Base-by-base conservation (phyloP, 495 filamentous ascomycete species). In the Immersiella caudata region DNA sequence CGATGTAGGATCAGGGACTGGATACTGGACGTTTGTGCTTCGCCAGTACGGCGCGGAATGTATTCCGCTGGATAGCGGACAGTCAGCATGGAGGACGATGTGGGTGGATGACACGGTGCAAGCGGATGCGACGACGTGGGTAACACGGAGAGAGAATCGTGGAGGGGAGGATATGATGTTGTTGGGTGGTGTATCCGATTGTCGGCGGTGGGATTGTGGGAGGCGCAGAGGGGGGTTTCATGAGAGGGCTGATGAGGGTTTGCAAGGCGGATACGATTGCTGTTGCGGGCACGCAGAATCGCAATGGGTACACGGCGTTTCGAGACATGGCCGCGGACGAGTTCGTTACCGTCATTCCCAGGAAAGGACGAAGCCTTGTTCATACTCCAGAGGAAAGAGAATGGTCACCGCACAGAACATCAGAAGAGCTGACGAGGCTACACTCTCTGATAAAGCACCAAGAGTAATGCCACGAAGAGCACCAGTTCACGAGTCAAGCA, bases 11-110 rank as follows among this genome's bases (percentile, higher is more conserved):
- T 87, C 78, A 56, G 88, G 87, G 5, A 84, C 83, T 69, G 88
- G 87, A 22, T 90, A 89, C 76, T 90, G 87, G 87, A 83, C 82
- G 21, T 86, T 80, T 63, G 80, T 87, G 80, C 82, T 90, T 1
- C 77, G 86, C 1, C 67, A 75, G 7, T 77, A 82, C 64, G 79
- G 79, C 6, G 21, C 56, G 11, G 9, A n/a, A 3, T 33, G 24
- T 33, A 9, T 26, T 59, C 56, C 20, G 4, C 76, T 90, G 0
- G 88, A 90, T 71, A 87, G 81, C 75, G 76, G 75, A 35, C 79
- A 84, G 66, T 83, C 79, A 27, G 76, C 74, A 61, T 90, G 86
- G 79, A 79, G 88, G 59, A 84, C 82, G 0, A 74, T 77, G 58
- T 90, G 87, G 87, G 77, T 90, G 6, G 63, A 69, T n/a, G 86